Base-by-base conservation (phyloP, 331 rosid genomes). In the Ulmus americana region DNA sequence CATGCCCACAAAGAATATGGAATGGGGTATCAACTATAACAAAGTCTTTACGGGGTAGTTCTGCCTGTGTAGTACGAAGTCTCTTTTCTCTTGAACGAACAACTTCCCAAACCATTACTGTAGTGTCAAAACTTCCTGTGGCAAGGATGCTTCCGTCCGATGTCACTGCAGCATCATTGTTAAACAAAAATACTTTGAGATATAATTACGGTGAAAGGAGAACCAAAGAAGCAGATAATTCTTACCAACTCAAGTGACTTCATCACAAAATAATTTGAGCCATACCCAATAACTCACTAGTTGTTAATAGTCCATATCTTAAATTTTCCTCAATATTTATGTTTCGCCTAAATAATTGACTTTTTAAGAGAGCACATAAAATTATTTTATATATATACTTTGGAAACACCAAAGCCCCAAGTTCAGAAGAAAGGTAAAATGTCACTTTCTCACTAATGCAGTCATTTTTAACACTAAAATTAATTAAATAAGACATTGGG, bases 101-200 rank as follows among this genome's bases (percentile, higher is more conserved):
- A 80, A 88, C 91, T 83, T 92, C 87, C 97, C 97, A 92, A 50
- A 92, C 84, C 97, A 92, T 92, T 45, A 92, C 90, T 39, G 97
- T 92, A 48, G 97, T 92, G 83, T 92, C 97, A 70, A 78, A 85
- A 83, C 97, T 89, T 76, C 97, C 97, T 49, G 97, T 92, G 59
- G 96, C 97, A 74, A 92, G 97, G 65, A 86, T 77, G 81, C 94
- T 83, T 65, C 97, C 97, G 58, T 92, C 97, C 69, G 90, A 86
- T 74, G 97, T 81, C 86, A 92, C 97, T 92, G 89, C 82, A 38
- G 61, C 15, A 56, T 56, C 61, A 38, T 28, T 56, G 15, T 50
- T 28, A 10, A 38, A 28, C 35, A 28, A 28, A 28, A 28, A 28
- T 28, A 28, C 35, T 28, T 28, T 2, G 35, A 28, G 35, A 28